Conservation (phyloP, 2,329 filamentous ascomycete genomes). For the Exophiala alcalophila region DNA sequence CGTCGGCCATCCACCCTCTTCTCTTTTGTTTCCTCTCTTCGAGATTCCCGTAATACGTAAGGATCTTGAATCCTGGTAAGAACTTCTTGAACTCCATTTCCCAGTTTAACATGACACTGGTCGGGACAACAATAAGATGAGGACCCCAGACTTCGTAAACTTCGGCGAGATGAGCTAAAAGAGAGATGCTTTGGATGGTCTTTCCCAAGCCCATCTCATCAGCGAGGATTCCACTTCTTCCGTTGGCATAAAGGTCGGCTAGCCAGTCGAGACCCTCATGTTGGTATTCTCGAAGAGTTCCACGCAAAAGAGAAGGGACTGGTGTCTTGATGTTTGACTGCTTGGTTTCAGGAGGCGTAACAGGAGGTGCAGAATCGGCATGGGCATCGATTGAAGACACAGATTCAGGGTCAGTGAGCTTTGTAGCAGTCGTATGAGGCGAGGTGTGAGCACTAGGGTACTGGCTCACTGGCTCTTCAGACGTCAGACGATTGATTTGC, state of each 20-base stretch:
- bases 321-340: slow-evolving; percentile 31
- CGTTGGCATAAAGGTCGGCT: slow-evolving; percentile 83
- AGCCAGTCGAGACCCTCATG: slow-evolving; percentile 98
- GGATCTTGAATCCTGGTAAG: slow-evolving; percentile 94
- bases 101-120: slow-evolving; percentile 98
- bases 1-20: slow-evolving; percentile 87
- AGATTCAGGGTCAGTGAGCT: slow-evolving; percentile 46
- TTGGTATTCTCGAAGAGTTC: slow-evolving; percentile 90
- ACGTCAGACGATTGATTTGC: slow-evolving; percentile 3
- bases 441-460: slow-evolving; percentile 42
- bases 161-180: slow-evolving; percentile 88
- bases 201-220: slow-evolving; percentile 99
- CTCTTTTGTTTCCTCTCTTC: slow-evolving; percentile 91
- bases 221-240: slow-evolving; percentile 91
- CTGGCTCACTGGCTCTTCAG: slow-evolving; percentile 16
- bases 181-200: slow-evolving; percentile 94
- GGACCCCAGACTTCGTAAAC: slow-evolving; percentile 91
- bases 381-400: slow-evolving; percentile 41
- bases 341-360: slow-evolving; percentile 25
- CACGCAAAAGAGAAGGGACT: slow-evolving; percentile 73
- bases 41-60: slow-evolving; percentile 92
- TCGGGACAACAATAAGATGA: slow-evolving; percentile 92
- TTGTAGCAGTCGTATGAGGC: slow-evolving; percentile 43
- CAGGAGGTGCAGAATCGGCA: slow-evolving; percentile 28
- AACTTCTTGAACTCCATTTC: slow-evolving; percentile 99